Conservation (phyloP, 2,329 filamentous ascomycete genomes). For the Trichoderma guizhouense region DNA sequence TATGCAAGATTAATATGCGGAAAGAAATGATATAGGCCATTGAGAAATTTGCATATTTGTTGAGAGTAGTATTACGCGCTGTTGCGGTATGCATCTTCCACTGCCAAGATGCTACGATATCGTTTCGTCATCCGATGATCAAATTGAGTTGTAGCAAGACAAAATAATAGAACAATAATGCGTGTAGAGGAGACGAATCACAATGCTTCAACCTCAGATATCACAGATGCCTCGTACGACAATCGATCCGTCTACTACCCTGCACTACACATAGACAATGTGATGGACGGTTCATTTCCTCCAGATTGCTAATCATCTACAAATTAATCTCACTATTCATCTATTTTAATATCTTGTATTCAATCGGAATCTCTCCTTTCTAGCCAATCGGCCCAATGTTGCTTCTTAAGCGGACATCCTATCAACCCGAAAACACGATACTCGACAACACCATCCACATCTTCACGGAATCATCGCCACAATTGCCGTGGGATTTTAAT, state of each 20-base stretch:
- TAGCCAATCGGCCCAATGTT: neutral
- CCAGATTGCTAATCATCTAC: neutral
- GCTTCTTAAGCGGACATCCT: neutral
- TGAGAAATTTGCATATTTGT: neutral
- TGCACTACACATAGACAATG: neutral
- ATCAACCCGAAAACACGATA: neutral
- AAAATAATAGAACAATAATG: neutral
- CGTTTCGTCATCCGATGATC: neutral
- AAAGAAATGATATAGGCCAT: too few species aligned
- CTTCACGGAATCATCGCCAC: neutral
- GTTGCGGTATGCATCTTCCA: neutral
- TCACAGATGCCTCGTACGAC: neutral
- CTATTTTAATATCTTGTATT: neutral
- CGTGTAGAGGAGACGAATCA: neutral
- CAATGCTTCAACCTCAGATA: neutral
- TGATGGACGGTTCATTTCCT: neutral
- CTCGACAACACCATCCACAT: accelerated
- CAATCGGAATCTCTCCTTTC: neutral
- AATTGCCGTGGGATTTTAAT: neutral
- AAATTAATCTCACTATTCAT: neutral
- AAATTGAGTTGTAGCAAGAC: accelerated
- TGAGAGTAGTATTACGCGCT: neutral
- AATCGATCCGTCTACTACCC: neutral
- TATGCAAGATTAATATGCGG: too few species aligned
- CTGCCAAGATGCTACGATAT: neutral